Conservation (phyloP, 2,329 filamentous ascomycete species). For the Aspergillus pseudoglaucus region DNA sequence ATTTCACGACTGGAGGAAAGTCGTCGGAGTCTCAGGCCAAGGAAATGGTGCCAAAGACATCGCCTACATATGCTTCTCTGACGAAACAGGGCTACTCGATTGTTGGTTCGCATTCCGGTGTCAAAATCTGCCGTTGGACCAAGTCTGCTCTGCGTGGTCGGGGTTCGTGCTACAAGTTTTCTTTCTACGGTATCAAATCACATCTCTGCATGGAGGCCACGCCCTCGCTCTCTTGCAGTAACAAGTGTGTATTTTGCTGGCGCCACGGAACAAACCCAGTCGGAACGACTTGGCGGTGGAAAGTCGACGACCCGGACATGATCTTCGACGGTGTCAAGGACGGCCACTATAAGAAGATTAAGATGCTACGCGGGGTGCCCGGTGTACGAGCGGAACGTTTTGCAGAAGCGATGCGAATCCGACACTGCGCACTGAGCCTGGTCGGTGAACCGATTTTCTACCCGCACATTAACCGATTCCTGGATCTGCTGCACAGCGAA, state of each 20-base stretch:
- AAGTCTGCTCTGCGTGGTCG: slow-evolving; percentile 91
- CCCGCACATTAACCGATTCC: slow-evolving; percentile 90
- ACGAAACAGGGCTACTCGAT: slow-evolving; percentile 97
- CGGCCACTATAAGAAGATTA: slow-evolving; percentile 94
- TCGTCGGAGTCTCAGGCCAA: slow-evolving; percentile 49
- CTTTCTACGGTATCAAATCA: slow-evolving; percentile 92
- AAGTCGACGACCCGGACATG: slow-evolving; percentile 80
- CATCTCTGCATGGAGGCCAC: slow-evolving; percentile 99
- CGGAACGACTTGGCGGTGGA: slow-evolving; percentile 94
- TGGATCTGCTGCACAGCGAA: slow-evolving; percentile 73
- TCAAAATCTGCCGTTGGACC: slow-evolving; percentile 98
- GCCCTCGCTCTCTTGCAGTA: slow-evolving; percentile 88
- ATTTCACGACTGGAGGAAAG: slow-evolving; percentile 62
- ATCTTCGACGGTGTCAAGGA: slow-evolving; percentile 88
- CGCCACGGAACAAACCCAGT: slow-evolving; percentile 95
- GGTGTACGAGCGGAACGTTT: slow-evolving; percentile 89
- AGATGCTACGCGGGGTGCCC: slow-evolving; percentile 89
- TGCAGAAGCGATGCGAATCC: slow-evolving; percentile 83
- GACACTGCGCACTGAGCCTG: slow-evolving; percentile 84
- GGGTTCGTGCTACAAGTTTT: slow-evolving; percentile 95
- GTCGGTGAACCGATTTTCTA: slow-evolving; percentile 99
- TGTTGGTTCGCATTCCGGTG: slow-evolving; percentile 88
- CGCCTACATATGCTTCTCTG: slow-evolving; percentile 78
- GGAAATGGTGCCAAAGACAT: slow-evolving; percentile 89
- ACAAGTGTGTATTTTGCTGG: slow-evolving; percentile 99